Evolutionary conservation across 805 yeast genomes (phyloP), one percentile per base, ranked within the genome.

Genomic region (Wickerhamiella sorbophila): DNA sequence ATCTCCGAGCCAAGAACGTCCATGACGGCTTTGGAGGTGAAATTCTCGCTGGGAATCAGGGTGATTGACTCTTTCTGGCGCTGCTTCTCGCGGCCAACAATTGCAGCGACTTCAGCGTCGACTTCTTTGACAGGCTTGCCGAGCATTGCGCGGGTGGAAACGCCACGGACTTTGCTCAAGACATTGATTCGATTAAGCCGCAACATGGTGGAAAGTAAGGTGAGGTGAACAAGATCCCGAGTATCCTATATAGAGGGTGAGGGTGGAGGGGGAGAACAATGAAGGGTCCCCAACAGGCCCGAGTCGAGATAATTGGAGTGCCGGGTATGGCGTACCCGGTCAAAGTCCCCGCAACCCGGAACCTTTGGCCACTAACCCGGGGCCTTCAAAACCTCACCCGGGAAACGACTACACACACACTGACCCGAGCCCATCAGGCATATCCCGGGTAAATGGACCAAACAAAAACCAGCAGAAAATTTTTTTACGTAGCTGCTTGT

Each of bases 1-100:
- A 91, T 85, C 62, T 93, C 95, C 40, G 97, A 80, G 52, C 98
- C 98, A 57, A 88, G 77, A 27, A 94, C 84, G 58, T 91, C 97
- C 69, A 88, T 82, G 37, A 91, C 98, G 33, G 97, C 82, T 53
- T 81, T 81, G 42, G 96, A 82, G 44, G 98, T 91, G 71, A 88
- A 87, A 67, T 91, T 91, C 70, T 91, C 98, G 42, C 95, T 83
- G 26, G 98, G 95, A 63, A 91, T 91, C 62, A 91, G 74, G 37
- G 84, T 88, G 54, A 91, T 80, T 35, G 96, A 87, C 64, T 83
- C 86, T 63, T 76, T 79, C 71, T 91, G 98, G 71, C 98, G 85
- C 52, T 70, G 70, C 60, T 79, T 79, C 67, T 91, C 98, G 61
- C 78, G 80, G 55, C 58, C 54, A 54, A 65, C 53, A 57, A 65